Conservation (phyloP, 192 early-diverging fungal species). For the Coemansia sp. region DNA sequence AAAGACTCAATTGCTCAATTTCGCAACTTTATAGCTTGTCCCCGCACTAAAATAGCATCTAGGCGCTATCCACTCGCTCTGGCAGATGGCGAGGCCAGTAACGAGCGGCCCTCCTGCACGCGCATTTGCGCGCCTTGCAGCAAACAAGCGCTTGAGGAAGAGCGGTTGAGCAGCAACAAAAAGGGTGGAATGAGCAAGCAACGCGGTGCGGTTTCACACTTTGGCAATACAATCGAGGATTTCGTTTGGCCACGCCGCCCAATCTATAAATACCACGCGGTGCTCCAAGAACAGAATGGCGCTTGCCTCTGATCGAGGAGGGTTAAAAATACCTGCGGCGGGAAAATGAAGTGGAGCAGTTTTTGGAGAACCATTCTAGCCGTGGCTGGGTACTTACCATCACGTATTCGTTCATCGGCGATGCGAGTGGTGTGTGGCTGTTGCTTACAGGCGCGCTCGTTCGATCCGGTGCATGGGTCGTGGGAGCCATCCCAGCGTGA, state of each 20-base stretch:
- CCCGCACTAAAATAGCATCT: conserved; percentile 6
- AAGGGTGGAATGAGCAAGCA: neutral
- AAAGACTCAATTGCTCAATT: neutral
- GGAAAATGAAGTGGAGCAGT: neutral
- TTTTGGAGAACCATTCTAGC: neutral
- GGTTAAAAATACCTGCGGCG: conserved; percentile 2
- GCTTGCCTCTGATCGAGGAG: neutral
- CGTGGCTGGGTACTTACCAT: conserved; percentile 26
- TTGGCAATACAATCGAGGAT: neutral
- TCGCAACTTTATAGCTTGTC: neutral
- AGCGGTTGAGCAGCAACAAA: neutral
- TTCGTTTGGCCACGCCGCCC: neutral
- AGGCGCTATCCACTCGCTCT: neutral
- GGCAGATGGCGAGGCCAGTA: neutral
- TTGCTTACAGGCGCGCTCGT: conserved; percentile 6
- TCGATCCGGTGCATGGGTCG: conserved; percentile 6
- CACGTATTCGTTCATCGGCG: conserved; percentile 17
- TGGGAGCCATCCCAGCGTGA: conserved; percentile 4
- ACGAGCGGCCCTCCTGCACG: neutral
- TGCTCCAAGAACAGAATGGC: neutral
- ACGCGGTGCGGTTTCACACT: conserved; percentile 1
- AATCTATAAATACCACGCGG: conserved; percentile 17
- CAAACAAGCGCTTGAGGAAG: neutral
- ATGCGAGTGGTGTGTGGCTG: neutral
- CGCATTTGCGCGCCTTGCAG: neutral